Conservation (phyloP, 305 asterid species). For the Solanum chacoense region DNA sequence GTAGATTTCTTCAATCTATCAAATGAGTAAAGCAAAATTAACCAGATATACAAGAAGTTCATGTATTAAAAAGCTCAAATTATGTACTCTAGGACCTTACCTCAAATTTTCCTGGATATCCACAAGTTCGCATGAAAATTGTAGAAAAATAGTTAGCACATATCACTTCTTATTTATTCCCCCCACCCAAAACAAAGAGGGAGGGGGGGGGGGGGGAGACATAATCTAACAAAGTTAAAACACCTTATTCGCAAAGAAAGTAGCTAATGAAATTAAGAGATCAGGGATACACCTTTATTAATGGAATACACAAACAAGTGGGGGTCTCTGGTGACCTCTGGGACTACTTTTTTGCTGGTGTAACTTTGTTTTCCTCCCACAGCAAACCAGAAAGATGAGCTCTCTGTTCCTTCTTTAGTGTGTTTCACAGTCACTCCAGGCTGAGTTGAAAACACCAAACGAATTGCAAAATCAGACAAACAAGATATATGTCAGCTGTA, state of each 20-base stretch:
- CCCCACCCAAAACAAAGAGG: background rate
- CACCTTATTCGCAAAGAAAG: background rate
- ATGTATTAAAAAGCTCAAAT: background rate
- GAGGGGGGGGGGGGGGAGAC: background rate
- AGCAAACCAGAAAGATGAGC: constrained; percentile 93
- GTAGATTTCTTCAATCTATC: constrained; percentile 83
- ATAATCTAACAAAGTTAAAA: background rate
- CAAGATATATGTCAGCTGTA: background rate
- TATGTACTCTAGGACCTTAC: constrained; percentile 22
- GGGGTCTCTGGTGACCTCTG: constrained; percentile 69
- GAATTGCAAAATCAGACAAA: background rate
- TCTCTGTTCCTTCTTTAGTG: constrained; percentile 94
- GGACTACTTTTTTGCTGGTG: constrained; percentile 62
- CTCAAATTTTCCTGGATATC: constrained; percentile 75
- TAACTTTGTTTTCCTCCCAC: constrained; percentile 92
- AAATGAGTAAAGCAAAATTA: background rate
- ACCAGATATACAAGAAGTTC: background rate
- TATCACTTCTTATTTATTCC: background rate
- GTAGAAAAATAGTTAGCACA: constrained; percentile 34
- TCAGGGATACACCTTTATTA: constrained; percentile 44
- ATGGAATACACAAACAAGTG: constrained; percentile 72
- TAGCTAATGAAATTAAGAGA: background rate
- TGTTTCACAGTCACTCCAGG: constrained; percentile 69
- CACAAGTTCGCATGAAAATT: constrained; percentile 28
- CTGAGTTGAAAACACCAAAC: constrained; percentile 23